Conservation (phyloP, 192 early-diverging fungal genomes). For the Phycomyces blakesleeanus region DNA sequence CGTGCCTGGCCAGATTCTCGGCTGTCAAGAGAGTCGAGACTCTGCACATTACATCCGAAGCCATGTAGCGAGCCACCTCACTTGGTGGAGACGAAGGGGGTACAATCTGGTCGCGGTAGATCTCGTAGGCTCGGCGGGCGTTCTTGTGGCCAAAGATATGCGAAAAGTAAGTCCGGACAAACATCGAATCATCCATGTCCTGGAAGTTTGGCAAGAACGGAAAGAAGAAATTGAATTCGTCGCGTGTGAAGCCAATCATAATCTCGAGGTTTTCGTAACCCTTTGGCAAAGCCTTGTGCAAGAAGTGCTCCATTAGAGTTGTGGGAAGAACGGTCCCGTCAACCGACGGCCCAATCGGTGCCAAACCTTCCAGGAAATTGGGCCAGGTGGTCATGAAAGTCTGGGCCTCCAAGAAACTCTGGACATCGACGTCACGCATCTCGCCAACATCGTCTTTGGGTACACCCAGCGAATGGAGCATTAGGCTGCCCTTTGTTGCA, state of each 20-base stretch:
- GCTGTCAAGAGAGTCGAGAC: constrained; percentile 11
- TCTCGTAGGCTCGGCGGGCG: constrained; percentile 17
- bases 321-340: constrained; percentile 4
- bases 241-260: constrained; percentile 24
- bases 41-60: constrained; percentile 24
- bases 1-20: constrained; percentile 7
- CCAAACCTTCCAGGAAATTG: constrained; percentile 27
- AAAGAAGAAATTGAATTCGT: constrained; percentile 30
- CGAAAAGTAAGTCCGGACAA: constrained; percentile 26
- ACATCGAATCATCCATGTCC: constrained; percentile 13
- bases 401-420: constrained; percentile 19
- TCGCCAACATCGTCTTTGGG: constrained; percentile 1
- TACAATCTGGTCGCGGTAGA: constrained; percentile 17
- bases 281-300: constrained; percentile 11
- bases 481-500: constrained; percentile 16
- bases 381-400: constrained; percentile 29
- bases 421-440: neutral
- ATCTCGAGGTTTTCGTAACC: constrained; percentile 10
- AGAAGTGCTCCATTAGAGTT: constrained; percentile 9
- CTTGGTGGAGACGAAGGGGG: constrained; percentile 8
- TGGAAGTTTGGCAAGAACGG: constrained; percentile 22
- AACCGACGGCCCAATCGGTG: constrained; percentile 18
- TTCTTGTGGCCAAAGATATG: constrained; percentile 28
- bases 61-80: constrained; percentile 19
- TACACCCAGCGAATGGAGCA: constrained; percentile 16